Percentiles rank a stretch among this genome's conserved stretches.
These are phyloP conservation scores for Veloboletus limbatus DNA, from an alignment of 1,284 basidiomycete species.

Conservation along the genomic window DNA sequence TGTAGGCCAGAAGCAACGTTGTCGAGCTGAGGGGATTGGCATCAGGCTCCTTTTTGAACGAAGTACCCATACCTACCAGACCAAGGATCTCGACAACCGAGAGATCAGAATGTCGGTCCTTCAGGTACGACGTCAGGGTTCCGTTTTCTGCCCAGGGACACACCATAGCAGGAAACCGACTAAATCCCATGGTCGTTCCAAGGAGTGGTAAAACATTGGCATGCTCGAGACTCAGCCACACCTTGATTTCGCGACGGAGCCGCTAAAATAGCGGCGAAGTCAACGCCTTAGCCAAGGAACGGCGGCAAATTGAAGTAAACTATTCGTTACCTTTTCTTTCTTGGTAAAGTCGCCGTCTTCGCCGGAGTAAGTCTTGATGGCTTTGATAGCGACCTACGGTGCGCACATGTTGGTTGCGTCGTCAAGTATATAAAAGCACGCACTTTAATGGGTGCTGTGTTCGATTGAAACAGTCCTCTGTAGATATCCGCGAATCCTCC, in stretches of 20 bases:
- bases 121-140: constrained; percentile 18
- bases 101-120: not conserved
- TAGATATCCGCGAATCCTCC: constrained; percentile 16
- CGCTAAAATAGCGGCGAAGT: constrained; percentile 4
- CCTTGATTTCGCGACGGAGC: constrained; percentile 19
- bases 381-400: constrained; percentile 19
- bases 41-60: not conserved
- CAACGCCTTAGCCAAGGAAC: not conserved
- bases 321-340: constrained; percentile 10
- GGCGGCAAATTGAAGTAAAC: no score
- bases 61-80: constrained; percentile 8
- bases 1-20: constrained; percentile 20
- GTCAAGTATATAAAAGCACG: not conserved
- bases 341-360: constrained; percentile 12
- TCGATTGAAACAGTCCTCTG: not conserved
- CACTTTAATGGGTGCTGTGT: not conserved
- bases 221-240: constrained; percentile 20
- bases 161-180: constrained; percentile 24
- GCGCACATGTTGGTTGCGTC: not conserved
- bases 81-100: constrained; percentile 6
- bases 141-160: constrained; percentile 28
- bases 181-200: constrained; percentile 19
- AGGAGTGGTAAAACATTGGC: constrained; percentile 20
- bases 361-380: constrained; percentile 13
- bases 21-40: constrained; percentile 9